phyloP scores from a whole-genome alignment of 2,329 filamentous ascomycete species.

The Annulohypoxylon truncatum region DNA sequence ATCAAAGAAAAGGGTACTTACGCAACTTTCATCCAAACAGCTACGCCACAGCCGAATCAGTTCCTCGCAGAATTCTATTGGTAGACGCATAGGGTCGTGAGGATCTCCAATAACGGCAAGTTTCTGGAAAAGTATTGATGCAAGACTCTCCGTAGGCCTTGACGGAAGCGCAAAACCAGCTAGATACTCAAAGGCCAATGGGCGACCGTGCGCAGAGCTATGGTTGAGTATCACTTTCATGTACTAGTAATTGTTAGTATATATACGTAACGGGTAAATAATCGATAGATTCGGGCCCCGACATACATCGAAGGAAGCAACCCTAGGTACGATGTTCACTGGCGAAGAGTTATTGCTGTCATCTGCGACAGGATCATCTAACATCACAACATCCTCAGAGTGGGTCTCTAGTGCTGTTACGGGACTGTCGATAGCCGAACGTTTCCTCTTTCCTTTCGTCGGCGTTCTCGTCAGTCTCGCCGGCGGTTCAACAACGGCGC shows the following conservation, averaged over 20 bases:
- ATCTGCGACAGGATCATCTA: conserved; percentile 45
- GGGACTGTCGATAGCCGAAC: conserved; percentile 73
- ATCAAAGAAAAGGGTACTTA: conserved; percentile 43
- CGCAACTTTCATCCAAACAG: conserved; percentile 69
- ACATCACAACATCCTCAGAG: conserved; percentile 55
- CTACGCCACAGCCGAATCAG: conserved; percentile 75
- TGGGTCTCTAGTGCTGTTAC: conserved; percentile 68
- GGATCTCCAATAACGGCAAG: conserved; percentile 68
- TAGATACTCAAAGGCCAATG: conserved; percentile 75
- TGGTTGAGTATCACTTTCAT: conserved; percentile 74
- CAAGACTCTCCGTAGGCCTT: conserved; percentile 69
- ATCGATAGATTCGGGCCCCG: not conserved
- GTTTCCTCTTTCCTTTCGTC: conserved; percentile 77
- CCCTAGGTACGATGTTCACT: conserved; percentile 19
- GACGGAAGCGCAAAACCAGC: conserved; percentile 74
- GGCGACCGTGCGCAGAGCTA: conserved; percentile 63
- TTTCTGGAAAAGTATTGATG: conserved; percentile 74
- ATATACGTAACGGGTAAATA: not conserved
- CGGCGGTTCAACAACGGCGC: conserved; percentile 58
- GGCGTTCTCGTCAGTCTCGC: conserved; percentile 61
- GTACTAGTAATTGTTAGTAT: conserved; percentile 56
- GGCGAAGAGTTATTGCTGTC: conserved; percentile 30
- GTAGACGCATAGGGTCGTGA: conserved; percentile 64
- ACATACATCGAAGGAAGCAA: conserved; percentile 59
- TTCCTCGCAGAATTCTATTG: conserved; percentile 72